Conservation (phyloP, 768 basidiomycete species). For the Suillus placidus region DNA sequence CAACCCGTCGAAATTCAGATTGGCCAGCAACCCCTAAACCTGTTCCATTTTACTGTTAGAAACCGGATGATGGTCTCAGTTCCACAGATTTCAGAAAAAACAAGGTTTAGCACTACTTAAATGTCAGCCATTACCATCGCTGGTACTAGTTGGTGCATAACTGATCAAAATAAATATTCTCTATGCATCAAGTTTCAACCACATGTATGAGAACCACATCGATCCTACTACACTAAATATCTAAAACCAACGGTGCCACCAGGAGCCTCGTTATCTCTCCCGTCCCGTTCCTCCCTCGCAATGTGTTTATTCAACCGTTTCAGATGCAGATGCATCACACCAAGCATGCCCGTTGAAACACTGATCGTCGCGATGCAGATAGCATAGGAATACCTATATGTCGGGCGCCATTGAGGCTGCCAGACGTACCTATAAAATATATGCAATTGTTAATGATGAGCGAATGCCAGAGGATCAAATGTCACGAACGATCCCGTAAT, state of each 20-base stretch:
- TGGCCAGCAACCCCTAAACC: too few relatives aligned
- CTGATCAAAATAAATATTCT: too few relatives aligned
- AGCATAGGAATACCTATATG: constrained; percentile 65
- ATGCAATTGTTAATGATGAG: not conserved
- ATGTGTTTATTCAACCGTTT: not conserved
- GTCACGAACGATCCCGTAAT: constrained; percentile 70
- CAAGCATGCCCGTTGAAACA: not conserved
- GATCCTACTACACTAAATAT: not conserved
- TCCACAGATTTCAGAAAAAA: not conserved
- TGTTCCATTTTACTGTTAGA: too few relatives aligned
- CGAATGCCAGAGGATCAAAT: not conserved
- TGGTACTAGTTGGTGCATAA: too few relatives aligned
- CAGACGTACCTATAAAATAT: constrained; percentile 53
- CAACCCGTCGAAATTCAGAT: not conserved
- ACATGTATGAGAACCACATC: too few relatives aligned
- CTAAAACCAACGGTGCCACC: not conserved
- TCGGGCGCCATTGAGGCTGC: constrained; percentile 66
- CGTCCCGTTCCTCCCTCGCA: not conserved
- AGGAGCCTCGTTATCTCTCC: not conserved
- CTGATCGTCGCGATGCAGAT: constrained; percentile 55
- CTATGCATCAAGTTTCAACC: too few relatives aligned
- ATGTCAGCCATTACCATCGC: too few relatives aligned
- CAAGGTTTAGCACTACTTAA: too few relatives aligned
- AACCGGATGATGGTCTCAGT: not conserved
- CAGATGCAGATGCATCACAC: not conserved